Percentiles rank a stretch among this genome's conserved stretches.
These are phyloP conservation scores for Abortiporus biennis DNA, from an alignment of 1,284 basidiomycete species.

Conservation along the genomic window DNA sequence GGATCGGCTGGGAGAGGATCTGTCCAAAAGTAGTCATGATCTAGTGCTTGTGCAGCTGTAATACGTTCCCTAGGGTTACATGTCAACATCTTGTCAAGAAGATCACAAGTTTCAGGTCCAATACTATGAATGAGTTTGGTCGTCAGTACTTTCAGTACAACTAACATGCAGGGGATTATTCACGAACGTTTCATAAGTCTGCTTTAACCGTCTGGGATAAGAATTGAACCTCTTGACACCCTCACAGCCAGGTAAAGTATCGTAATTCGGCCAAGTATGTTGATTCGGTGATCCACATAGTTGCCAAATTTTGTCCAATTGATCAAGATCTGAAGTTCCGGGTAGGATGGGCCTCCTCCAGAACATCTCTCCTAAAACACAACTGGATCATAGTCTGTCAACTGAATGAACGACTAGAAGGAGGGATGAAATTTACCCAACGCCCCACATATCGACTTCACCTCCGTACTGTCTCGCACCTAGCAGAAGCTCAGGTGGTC, in stretches of 20 bases:
- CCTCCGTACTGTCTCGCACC: constrained; percentile 89
- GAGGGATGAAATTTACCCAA: constrained; percentile 57
- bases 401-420: not conserved
- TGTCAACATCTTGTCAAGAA: constrained; percentile 85
- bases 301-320: constrained; percentile 84
- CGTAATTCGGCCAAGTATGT: constrained; percentile 79
- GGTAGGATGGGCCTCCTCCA: constrained; percentile 82
- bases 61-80: constrained; percentile 91
- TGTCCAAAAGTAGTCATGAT: constrained; percentile 92
- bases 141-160: constrained; percentile 8
- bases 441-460: constrained; percentile 98
- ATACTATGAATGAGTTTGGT: constrained; percentile 32
- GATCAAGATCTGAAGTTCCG: constrained; percentile 86
- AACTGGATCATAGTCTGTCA: too few species aligned
- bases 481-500: constrained; percentile 91
- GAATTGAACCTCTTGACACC: constrained; percentile 59
- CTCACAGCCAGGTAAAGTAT: constrained; percentile 74
- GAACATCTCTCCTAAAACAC: constrained; percentile 97
- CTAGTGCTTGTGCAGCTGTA: constrained; percentile 83
- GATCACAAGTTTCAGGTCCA: constrained; percentile 76
- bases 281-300: constrained; percentile 87
- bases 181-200: constrained; percentile 55
- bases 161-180: constrained; percentile 6
- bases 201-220: constrained; percentile 47
- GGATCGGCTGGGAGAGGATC: constrained; percentile 82